These are phyloP conservation scores for Pichia membranifaciens DNA, from an alignment of 805 yeast genomes.

Conservation along the genomic window DNA sequence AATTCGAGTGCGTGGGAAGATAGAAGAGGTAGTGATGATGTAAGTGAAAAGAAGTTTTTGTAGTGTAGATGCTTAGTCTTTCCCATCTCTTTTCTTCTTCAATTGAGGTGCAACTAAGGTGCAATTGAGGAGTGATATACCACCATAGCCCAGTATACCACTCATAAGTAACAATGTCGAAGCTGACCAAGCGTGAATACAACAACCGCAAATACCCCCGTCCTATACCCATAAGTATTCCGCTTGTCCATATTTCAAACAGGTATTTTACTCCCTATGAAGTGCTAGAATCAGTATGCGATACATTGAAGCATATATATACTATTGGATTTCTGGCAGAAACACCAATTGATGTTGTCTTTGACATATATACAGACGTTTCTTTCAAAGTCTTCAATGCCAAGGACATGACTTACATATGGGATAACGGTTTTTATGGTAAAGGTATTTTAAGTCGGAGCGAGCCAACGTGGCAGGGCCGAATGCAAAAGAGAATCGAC, in stretches of 20 bases:
- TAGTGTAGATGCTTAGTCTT: no score
- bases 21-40: no score
- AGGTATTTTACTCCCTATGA: constrained; percentile 8
- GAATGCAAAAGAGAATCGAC: constrained; percentile 51
- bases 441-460: constrained; percentile 85
- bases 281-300: constrained; percentile 6
- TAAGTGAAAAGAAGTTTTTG: no score
- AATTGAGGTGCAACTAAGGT: no score
- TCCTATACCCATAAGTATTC: constrained; percentile 12
- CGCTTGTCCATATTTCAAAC: constrained; percentile 5
- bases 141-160: not conserved
- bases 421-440: constrained; percentile 90
- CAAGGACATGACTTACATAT: constrained; percentile 49
- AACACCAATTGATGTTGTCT: not conserved
- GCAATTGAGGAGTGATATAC: not conserved
- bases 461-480: constrained; percentile 84
- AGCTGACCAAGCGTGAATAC: constrained; percentile 5
- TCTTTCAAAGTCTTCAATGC: constrained; percentile 38
- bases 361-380: constrained; percentile 8
- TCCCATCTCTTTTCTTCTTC: no score
- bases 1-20: no score
- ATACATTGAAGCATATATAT: constrained; percentile 5
- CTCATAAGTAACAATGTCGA: constrained; percentile 6
- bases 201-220: constrained; percentile 9
- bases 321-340: not conserved